Conservation (phyloP, 257 asterid genomes). For the Scutellaria minor region DNA sequence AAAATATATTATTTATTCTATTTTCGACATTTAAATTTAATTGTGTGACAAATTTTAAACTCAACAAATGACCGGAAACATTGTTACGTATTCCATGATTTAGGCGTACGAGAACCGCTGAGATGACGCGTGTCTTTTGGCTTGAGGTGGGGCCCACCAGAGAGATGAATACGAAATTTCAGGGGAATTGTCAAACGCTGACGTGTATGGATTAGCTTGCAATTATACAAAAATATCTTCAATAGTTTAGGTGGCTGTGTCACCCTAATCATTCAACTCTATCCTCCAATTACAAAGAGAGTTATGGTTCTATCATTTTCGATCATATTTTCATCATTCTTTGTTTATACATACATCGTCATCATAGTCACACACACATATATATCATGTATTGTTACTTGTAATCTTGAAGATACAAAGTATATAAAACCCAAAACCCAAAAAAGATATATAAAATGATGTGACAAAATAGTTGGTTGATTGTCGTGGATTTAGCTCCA, state of each 20-base stretch:
- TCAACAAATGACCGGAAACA: too few relatives aligned
- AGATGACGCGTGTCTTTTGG: slow-evolving; percentile 26
- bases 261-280: slow-evolving; percentile 10
- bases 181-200: background rate
- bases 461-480: too few relatives aligned
- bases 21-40: too few relatives aligned
- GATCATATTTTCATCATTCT: background rate
- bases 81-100: background rate
- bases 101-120: background rate
- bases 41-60: too few relatives aligned
- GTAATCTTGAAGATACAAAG: too few relatives aligned
- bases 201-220: slow-evolving; percentile 36
- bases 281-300: background rate
- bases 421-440: too few relatives aligned
- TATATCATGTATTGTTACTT: too few relatives aligned
- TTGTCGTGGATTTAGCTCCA: too few relatives aligned
- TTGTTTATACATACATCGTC: background rate
- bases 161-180: background rate
- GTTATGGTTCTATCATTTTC: background rate
- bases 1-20: too few relatives aligned
- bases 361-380: too few relatives aligned
- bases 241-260: slow-evolving; percentile 19
- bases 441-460: too few relatives aligned
- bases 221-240: slow-evolving; percentile 16
- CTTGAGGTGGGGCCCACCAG: background rate